Base-by-base conservation (phyloP, 106 monocot species). In the Dendrobium chrysotoxum region DNA sequence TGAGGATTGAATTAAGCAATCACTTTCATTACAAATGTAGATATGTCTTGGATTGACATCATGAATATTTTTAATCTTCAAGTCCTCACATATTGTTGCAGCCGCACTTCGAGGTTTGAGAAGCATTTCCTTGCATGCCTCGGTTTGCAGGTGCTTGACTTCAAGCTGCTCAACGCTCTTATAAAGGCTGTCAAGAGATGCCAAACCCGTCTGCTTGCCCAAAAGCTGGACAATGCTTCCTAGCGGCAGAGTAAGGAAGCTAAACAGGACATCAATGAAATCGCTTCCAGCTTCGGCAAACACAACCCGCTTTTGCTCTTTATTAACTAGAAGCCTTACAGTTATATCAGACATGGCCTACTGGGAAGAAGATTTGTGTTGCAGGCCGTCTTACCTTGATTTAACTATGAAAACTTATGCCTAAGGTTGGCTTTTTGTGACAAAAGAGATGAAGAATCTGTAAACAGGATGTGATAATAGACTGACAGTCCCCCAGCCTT, bases 231-330 rank as follows among this genome's bases (percentile, higher is more conserved):
- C 55, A 55, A 91, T 68, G 61, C 83, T 82, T 40, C 80, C 90
- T 1, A 88, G 18, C 1, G 90, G 90, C n/a, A 88, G 83, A 23
- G 88, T 82, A 5, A 91, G 83, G 80, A 91, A 91, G 84, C 90
- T 88, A 57, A 88, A 75, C 41, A 91, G 81, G 41, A 84, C 40
- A 80, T 91, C 86, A 10, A 88, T 82, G 71, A 90, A 88, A 8
- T 78, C 78, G 28, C 50, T 53, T 71, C 81, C 88, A 73, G 80
- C 35, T 65, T 91, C 88, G 5, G 84, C 90, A 75, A 83, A 90
- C 13, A 90, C 30, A 17, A 88, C 85, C 12, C 76, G 77, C 46
- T 86, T 88, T 26, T 28, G 73, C 26, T 73, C 42, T 41, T 79
- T 81, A 81, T 88, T 83, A 42, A 90, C 21, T 28, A 85, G 78